Conservation (phyloP, 352 stramenopile species). For the Pythium rhizo-oryzae region DNA sequence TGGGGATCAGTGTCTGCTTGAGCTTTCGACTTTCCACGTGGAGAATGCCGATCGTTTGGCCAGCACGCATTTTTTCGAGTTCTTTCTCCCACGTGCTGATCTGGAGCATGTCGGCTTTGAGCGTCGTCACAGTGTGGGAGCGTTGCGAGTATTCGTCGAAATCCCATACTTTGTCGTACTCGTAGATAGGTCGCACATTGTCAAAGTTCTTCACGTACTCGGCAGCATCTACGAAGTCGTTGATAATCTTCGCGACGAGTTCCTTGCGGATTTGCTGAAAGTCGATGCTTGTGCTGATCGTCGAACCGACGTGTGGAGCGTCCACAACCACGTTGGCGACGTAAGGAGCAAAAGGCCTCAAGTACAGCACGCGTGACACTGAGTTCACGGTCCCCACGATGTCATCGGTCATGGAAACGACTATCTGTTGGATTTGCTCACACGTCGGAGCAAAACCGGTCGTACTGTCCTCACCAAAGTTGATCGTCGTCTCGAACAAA, state of each 20-base stretch:
- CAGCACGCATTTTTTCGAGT: conserved; percentile 93
- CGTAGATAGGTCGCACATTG: conserved; percentile 91
- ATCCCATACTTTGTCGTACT: conserved; percentile 91
- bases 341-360: conserved; percentile 85
- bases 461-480: conserved; percentile 82
- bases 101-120: conserved; percentile 91
- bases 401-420: conserved; percentile 88
- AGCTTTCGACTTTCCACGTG: conserved; percentile 94
- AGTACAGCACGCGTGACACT: conserved; percentile 89
- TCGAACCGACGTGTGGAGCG: conserved; percentile 75
- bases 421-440: conserved; percentile 89
- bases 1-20: conserved; percentile 92
- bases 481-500: conserved; percentile 94
- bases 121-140: conserved; percentile 82
- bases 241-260: conserved; percentile 84
- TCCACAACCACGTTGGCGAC: conserved; percentile 68
- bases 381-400: conserved; percentile 90
- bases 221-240: conserved; percentile 84
- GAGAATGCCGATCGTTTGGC: conserved; percentile 92
- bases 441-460: conserved; percentile 83
- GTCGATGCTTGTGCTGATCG: conserved; percentile 65
- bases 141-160: conserved; percentile 86
- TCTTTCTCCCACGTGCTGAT: conserved; percentile 94
- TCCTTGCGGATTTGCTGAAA: conserved; percentile 80
- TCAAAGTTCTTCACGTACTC: conserved; percentile 94